Percentiles rank a stretch among this genome's conserved stretches.
These are phyloP conservation scores for Coniella lustricola DNA, from an alignment of 2,329 filamentous ascomycete genomes.

Conservation along the genomic window DNA sequence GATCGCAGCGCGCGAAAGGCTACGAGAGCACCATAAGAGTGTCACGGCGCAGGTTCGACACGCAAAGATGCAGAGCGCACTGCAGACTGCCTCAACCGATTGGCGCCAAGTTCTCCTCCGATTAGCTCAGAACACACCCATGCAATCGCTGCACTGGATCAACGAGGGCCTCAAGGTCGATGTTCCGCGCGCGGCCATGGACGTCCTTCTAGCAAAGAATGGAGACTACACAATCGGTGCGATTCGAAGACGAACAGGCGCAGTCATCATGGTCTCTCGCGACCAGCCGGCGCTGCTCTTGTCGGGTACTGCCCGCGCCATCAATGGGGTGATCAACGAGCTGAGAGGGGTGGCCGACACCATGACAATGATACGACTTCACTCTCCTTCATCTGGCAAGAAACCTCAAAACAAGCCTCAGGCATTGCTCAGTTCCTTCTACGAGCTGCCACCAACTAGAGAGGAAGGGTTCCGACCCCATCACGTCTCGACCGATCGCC, in stretches of 20 bases:
- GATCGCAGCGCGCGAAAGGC: conserved; percentile 20
- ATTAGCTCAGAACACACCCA: conserved; percentile 31
- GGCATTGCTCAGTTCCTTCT: neutral
- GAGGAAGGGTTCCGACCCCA: conserved; percentile 7
- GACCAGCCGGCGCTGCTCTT: conserved; percentile 21
- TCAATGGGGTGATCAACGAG: conserved; percentile 20
- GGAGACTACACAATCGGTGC: conserved; percentile 22
- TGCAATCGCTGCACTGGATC: conserved; percentile 4
- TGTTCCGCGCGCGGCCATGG: conserved; percentile 18
- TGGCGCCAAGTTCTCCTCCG: conserved; percentile 34
- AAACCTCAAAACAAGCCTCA: conserved; percentile 1
- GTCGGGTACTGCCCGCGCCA: conserved; percentile 18
- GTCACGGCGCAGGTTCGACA: conserved; percentile 31
- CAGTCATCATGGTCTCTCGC: conserved; percentile 20
- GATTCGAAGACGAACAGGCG: conserved; percentile 22
- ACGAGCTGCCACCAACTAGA: conserved; percentile 6
- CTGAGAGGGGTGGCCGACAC: conserved; percentile 16
- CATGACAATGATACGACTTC: conserved; percentile 16
- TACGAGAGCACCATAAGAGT: conserved; percentile 18
- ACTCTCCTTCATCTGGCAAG: neutral
- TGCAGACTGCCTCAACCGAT: conserved; percentile 18
- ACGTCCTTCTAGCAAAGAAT: conserved; percentile 9
- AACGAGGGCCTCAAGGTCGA: conserved; percentile 22
- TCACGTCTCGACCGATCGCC: neutral
- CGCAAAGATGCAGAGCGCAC: conserved; percentile 25